phyloP scores from a whole-genome alignment of 2,329 filamentous ascomycete genomes.

The Coniosporium uncinatum region DNA sequence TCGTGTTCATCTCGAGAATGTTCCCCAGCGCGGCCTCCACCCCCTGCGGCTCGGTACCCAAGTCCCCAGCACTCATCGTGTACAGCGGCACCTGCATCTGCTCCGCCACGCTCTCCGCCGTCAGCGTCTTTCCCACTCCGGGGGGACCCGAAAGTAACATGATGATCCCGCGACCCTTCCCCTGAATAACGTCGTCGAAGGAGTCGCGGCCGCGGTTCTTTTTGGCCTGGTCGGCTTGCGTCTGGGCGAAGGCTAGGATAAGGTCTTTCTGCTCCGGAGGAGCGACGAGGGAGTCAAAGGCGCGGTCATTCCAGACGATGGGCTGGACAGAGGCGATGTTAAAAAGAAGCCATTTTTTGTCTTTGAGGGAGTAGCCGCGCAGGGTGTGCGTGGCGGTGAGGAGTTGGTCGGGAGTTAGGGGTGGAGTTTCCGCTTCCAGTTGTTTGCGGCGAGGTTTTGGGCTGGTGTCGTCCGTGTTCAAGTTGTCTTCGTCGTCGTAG shows the following conservation, averaged over 20 bases:
- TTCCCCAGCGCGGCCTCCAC: slow-evolving; percentile 39
- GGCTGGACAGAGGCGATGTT: slow-evolving; percentile 12
- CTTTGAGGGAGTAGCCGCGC: slow-evolving; percentile 11
- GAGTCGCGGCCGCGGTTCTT: slow-evolving; percentile 10
- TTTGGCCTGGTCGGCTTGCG: too few relatives aligned
- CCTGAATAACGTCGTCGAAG: slow-evolving; percentile 45
- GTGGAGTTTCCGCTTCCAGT: not conserved
- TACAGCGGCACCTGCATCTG: slow-evolving; percentile 44
- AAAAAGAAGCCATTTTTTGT: slow-evolving; percentile 9
- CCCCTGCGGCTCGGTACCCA: slow-evolving; percentile 33
- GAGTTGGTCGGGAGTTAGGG: slow-evolving; percentile 9
- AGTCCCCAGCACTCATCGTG: slow-evolving; percentile 41
- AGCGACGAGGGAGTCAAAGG: slow-evolving; percentile 19
- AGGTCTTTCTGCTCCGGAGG: slow-evolving; percentile 22
- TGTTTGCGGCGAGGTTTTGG: not conserved
- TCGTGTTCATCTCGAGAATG: slow-evolving; percentile 40
- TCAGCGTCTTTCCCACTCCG: slow-evolving; percentile 48
- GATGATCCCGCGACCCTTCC: slow-evolving; percentile 47
- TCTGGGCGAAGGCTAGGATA: slow-evolving; percentile 22
- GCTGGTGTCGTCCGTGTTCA: not conserved
- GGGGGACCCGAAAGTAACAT: slow-evolving; percentile 44
- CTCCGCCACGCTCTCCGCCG: slow-evolving; percentile 43
- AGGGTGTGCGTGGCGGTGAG: slow-evolving; percentile 9
- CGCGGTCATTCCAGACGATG: slow-evolving; percentile 20
- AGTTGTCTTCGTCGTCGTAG: not conserved